Percentiles rank a stretch among this genome's conserved stretches.
Evolutionary conservation across 1,284 basidiomycete species (phyloP).

Genomic region (Serendipita sp.): DNA sequence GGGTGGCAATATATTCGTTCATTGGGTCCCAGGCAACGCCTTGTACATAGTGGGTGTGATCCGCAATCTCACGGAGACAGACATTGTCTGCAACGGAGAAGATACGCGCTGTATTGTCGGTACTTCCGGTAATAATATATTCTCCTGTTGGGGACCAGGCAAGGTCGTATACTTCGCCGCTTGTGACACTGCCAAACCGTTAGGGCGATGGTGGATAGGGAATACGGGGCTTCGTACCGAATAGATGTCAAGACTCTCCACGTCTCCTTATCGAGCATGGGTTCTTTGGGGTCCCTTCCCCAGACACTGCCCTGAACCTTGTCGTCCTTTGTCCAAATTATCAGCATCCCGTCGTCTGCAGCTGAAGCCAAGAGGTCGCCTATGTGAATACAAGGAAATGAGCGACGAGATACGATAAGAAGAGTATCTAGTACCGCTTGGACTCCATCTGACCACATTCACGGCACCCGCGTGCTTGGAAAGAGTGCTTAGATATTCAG

Average conservation of each 20-base stretch:
- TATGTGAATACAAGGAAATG: conserved; percentile 20
- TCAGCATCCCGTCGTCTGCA: conserved; percentile 63
- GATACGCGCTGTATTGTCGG: conserved; percentile 87
- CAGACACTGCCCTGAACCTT: background rate
- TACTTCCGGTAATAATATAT: conserved; percentile 86
- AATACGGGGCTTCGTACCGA: background rate
- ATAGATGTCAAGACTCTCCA: background rate
- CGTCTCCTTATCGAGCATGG: background rate
- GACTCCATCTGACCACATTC: conserved; percentile 93
- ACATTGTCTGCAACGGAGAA: conserved; percentile 73
- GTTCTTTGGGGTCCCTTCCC: background rate
- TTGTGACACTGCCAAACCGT: conserved; percentile 43
- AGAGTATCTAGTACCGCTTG: conserved; percentile 52
- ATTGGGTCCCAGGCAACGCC: conserved; percentile 94
- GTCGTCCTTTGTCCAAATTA: conserved; percentile 10
- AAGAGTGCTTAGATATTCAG: conserved; percentile 92
- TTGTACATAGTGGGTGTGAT: conserved; percentile 89
- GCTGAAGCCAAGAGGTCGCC: conserved; percentile 85
- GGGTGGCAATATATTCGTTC: conserved; percentile 89
- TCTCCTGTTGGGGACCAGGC: conserved; percentile 95
- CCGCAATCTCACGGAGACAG: conserved; percentile 71
- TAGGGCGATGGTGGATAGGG: background rate
- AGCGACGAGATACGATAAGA: background rate
- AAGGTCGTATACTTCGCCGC: conserved; percentile 93
- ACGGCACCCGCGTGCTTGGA: conserved; percentile 88